phyloP scores from a whole-genome alignment of 106 monocot genomes.

The Dendrobium chrysotoxum region DNA sequence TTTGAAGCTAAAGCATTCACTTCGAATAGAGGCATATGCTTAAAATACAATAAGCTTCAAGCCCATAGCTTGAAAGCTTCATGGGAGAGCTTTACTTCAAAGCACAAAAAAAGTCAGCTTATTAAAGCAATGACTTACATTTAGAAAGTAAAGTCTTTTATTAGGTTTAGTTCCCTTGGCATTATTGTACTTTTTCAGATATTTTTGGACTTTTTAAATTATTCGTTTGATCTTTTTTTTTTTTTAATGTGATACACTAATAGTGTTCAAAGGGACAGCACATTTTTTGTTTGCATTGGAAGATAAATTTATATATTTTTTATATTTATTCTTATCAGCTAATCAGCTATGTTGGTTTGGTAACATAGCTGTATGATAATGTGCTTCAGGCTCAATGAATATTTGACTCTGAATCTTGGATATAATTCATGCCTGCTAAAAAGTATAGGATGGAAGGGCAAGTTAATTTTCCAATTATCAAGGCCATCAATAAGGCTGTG shows the following conservation, averaged over 20 bases:
- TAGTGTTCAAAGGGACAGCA: background rate
- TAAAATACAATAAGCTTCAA: background rate
- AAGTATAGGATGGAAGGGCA: constrained; percentile 33
- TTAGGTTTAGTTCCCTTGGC: background rate
- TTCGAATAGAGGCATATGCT: background rate
- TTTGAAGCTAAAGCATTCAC: background rate
- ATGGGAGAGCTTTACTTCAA: background rate
- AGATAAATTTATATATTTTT: no score
- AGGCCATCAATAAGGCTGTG: constrained; percentile 67
- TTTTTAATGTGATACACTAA: background rate
- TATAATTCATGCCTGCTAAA: background rate
- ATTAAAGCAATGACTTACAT: background rate
- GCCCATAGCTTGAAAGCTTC: background rate
- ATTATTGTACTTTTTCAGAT: background rate
- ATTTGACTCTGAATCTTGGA: background rate
- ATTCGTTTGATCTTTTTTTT: background rate
- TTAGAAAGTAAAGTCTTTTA: background rate
- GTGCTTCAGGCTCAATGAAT: background rate
- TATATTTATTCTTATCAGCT: background rate
- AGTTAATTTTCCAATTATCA: constrained; percentile 40
- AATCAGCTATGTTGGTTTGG: background rate
- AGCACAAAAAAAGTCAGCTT: background rate
- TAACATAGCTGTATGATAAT: background rate
- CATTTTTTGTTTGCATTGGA: background rate
- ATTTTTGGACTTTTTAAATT: background rate